Percentiles rank a stretch among this genome's conserved stretches.
These are phyloP conservation scores for Solanum pinnatisectum DNA, from an alignment of 257 asterid species.

Conservation along the genomic window DNA sequence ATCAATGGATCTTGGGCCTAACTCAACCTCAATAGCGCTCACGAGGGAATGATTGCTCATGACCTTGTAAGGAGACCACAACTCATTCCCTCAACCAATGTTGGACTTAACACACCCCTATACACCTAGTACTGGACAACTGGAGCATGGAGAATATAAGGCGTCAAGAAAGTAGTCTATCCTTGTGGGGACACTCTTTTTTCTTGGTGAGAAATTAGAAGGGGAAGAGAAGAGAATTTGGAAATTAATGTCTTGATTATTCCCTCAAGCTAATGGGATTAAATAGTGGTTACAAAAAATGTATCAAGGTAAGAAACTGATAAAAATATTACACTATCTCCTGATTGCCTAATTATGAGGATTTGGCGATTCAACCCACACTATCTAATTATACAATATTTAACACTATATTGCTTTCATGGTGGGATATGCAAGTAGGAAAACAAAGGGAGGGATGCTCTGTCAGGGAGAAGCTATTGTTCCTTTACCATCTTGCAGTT, in stretches of 20 bases:
- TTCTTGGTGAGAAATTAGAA: background rate
- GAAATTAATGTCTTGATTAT: background rate
- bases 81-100: background rate
- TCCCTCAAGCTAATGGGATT: background rate
- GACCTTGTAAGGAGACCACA: background rate
- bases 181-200: background rate
- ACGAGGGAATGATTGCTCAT: background rate
- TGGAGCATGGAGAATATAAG: background rate
- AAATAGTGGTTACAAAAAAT: background rate
- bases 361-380: background rate
- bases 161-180: background rate
- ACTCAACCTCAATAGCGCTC: background rate
- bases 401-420: background rate
- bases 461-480: background rate
- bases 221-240: background rate
- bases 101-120: background rate
- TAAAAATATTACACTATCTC: background rate
- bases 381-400: background rate
- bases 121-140: background rate
- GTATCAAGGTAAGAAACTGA: background rate
- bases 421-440: background rate
- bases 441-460: background rate
- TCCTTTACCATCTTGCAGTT: background rate
- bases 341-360: background rate
- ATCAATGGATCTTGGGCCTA: background rate